Evolutionary conservation across 176 grass and related monocot species (phyloP).

Genomic region (Avena atlantica): DNA sequence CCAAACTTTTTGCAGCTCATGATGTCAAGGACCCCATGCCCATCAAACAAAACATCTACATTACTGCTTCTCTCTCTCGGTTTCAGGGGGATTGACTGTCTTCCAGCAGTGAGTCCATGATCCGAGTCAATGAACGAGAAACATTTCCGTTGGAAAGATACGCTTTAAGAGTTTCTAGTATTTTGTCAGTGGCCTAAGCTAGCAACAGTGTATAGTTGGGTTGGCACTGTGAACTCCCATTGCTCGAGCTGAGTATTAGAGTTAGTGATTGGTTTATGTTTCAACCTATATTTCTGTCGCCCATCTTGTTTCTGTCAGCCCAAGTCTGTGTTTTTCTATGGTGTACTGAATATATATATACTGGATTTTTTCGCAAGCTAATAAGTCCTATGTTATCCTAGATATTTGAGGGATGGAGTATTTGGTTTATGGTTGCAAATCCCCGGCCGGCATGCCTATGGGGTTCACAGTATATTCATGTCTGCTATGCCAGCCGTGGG

Average conservation of each 20-base stretch:
- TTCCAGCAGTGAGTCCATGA: constrained; percentile 46
- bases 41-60: constrained; percentile 23
- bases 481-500: no score
- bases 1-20: constrained; percentile 35
- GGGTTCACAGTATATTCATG: no score
- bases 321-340: constrained; percentile 43
- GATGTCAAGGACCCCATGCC: constrained; percentile 35
- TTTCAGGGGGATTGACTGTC: constrained; percentile 43
- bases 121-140: constrained; percentile 37
- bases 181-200: constrained; percentile 61
- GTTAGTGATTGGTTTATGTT: constrained; percentile 51
- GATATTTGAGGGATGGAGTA: neutral
- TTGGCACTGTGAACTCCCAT: constrained; percentile 56
- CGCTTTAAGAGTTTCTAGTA: constrained; percentile 57
- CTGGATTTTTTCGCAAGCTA: constrained; percentile 54
- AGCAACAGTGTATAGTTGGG: constrained; percentile 74
- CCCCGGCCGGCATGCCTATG: neutral
- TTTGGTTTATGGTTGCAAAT: neutral
- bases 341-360: constrained; percentile 45
- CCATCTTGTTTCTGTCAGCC: constrained; percentile 50
- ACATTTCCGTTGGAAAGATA: constrained; percentile 62
- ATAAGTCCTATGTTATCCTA: constrained; percentile 40
- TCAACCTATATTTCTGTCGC: constrained; percentile 47
- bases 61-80: constrained; percentile 35
- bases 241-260: constrained; percentile 49